Percentiles rank a stretch among this genome's conserved stretches.
phyloP scores from a whole-genome alignment of 73 alveolate species.

The Breviolum minutum region DNA sequence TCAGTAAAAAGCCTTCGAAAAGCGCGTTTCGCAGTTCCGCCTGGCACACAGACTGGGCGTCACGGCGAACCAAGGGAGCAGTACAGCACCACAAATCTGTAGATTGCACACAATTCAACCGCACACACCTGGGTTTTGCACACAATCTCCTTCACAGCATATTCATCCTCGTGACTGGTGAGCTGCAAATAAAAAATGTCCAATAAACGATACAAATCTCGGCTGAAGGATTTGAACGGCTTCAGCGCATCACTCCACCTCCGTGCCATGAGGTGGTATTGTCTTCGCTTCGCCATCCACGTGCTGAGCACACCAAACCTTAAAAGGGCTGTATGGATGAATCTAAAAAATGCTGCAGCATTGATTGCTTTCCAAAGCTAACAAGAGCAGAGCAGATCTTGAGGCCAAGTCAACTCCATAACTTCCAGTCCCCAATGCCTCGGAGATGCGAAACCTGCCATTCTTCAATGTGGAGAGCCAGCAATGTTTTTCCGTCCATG shows the following conservation, averaged over 20 bases:
- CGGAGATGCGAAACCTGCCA: constrained; percentile 78
- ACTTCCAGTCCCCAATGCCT: constrained; percentile 70
- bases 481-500: no score
- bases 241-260: not conserved
- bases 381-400: not conserved
- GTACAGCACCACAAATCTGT: no score
- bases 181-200: no score
- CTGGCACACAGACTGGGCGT: not conserved
- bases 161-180: not conserved
- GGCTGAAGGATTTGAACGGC: not conserved
- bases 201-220: no score
- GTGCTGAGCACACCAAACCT: constrained; percentile 87
- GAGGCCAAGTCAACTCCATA: constrained; percentile 45
- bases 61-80: no score
- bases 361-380: no score
- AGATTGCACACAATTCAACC: no score
- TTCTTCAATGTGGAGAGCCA: not conserved
- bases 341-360: no score
- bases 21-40: constrained; percentile 58
- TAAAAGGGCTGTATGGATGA: no score
- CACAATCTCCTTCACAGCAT: constrained; percentile 50
- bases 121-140: constrained; percentile 31
- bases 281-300: not conserved
- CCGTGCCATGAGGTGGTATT: no score
- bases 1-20: constrained; percentile 44